Evolutionary conservation across 345 rosid genomes (phyloP).

Genomic region (Lepidium africanum): DNA sequence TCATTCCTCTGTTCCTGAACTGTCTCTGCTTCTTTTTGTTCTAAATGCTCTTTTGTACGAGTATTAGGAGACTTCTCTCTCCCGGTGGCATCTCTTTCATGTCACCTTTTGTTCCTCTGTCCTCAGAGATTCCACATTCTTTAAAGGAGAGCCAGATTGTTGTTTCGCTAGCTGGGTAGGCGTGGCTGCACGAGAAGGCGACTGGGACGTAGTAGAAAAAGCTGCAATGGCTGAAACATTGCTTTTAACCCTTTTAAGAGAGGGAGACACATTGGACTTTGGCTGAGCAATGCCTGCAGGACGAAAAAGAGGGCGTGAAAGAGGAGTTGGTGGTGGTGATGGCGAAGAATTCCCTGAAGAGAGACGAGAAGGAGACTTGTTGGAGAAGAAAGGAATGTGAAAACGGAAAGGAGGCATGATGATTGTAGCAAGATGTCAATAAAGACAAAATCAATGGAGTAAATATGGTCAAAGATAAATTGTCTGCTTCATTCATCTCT

Average conservation of each 20-base stretch:
- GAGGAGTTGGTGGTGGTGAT: conserved; percentile 16
- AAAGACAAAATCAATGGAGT: background rate
- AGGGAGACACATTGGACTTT: conserved; percentile 9
- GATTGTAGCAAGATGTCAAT: background rate
- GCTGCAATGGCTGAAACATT: conserved; percentile 8
- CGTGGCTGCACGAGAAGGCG: conserved; percentile 8
- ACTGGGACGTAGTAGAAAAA: conserved; percentile 1
- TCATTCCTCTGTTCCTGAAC: conserved; percentile 13
- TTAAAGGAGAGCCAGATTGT: conserved; percentile 23
- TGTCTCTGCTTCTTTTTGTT: background rate
- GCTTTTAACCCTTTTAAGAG: conserved; percentile 18
- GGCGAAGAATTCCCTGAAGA: conserved; percentile 24
- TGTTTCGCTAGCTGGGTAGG: background rate
- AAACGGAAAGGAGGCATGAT: conserved; percentile 28
- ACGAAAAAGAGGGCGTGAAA: conserved; percentile 31
- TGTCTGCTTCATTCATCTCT: background rate
- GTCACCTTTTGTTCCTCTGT: conserved; percentile 8
- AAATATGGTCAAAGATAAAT: background rate
- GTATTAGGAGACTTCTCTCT: conserved; percentile 11
- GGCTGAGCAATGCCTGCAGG: conserved; percentile 27
- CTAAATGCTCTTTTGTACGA: background rate
- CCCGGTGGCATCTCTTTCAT: background rate
- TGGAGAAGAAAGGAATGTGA: conserved; percentile 25
- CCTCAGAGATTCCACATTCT: conserved; percentile 4
- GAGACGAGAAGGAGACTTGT: conserved; percentile 23